phyloP scores from a whole-genome alignment of 306 rosid genomes.

The Vicia faba region DNA sequence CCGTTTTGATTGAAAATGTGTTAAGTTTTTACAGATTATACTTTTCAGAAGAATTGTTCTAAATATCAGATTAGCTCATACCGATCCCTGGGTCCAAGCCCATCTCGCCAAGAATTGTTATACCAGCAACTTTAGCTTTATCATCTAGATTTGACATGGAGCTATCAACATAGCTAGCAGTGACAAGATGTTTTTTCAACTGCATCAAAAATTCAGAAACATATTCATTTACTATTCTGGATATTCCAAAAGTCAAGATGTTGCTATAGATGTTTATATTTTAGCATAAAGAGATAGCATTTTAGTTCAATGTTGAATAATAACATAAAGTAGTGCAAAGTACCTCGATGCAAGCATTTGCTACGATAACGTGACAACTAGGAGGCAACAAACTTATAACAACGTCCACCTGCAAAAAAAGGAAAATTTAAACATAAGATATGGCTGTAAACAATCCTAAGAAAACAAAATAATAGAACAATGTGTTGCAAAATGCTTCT shows the following conservation, averaged over 20 bases:
- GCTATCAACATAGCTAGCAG: constrained; percentile 94
- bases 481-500: background rate
- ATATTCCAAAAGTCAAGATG: constrained; percentile 7
- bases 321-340: constrained; percentile 31
- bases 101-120: constrained; percentile 95
- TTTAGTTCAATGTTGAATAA: constrained; percentile 27
- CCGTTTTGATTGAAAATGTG: background rate
- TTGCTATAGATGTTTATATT: background rate
- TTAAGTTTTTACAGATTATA: background rate
- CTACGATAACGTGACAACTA: constrained; percentile 73
- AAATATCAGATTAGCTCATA: constrained; percentile 41
- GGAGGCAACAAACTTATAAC: constrained; percentile 87
- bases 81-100: constrained; percentile 99
- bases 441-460: constrained; percentile 21
- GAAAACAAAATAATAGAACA: constrained; percentile 14
- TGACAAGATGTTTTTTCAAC: constrained; percentile 85
- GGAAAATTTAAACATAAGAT: background rate
- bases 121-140: constrained; percentile 76
- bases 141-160: constrained; percentile 70
- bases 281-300: constrained; percentile 1
- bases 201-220: constrained; percentile 46
- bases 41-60: constrained; percentile 9
- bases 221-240: constrained; percentile 18
- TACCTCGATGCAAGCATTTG: constrained; percentile 92
- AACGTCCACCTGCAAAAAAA: constrained; percentile 68